Base-by-base conservation (phyloP, 2,329 filamentous ascomycete genomes). In the Arthrobotrys pseudoclavata region DNA sequence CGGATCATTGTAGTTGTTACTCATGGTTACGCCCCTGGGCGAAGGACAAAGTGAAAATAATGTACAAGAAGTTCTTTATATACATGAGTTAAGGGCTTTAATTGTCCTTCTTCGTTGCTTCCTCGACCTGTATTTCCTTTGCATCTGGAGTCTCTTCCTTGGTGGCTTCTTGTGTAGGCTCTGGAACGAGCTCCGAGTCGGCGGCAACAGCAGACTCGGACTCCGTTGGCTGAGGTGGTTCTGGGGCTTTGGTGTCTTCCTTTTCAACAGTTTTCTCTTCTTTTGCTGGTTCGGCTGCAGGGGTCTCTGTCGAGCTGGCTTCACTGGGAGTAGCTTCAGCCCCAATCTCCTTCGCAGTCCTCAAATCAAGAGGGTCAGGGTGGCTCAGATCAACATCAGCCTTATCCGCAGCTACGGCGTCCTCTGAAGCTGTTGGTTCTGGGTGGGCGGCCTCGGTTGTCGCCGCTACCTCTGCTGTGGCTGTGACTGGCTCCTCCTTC, bases 51-150 rank as follows among this genome's bases (percentile, higher is more conserved):
- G 47, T 57, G 40, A 66, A 57, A 60, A 55, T 72, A 72, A 72
- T 72, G 13, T 72, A 72, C 69, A 72, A 57, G 69, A 76, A 67
- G 55, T 13, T 60, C 31, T 52, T 37, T 60, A 52, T 61, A 66
- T 76, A 76, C 61, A 70, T 42, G 55, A 18, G 12, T 34, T 37
- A 61, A 52, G 40, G 26, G 34, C 12, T 31, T 26, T 68, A 71
- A 4, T 57, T 62, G 61, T 71, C 61, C 62, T 77, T 69, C 57
- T 77, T 71, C 52, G 66, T 50, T 31, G 61, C 55, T n/a, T 79
- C 61, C 4, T 79, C 64, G 15, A 74, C 72, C 26, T 79, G 75
- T 40, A 69, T 66, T 63, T 79, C 75, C 34, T 79, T 79, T n/a
- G 75, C 75, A 20, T 48, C 50, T 15, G 57, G 57, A 29, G 45